Evolutionary conservation across 2,329 filamentous ascomycete species (phyloP).

Genomic region (Fusarium robinianum): DNA sequence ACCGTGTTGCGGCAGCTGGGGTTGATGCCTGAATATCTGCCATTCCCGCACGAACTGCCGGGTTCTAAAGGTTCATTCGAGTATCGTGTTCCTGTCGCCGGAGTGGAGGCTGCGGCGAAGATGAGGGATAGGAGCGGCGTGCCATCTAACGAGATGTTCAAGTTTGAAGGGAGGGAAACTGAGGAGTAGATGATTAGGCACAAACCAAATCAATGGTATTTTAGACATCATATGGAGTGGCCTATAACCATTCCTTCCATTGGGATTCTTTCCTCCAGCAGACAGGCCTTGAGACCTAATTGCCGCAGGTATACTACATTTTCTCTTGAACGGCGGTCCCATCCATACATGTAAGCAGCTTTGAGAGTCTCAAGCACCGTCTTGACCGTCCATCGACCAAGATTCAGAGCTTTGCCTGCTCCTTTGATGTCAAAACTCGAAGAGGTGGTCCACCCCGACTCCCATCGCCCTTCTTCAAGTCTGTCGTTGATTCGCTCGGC

Average conservation of each 20-base stretch:
- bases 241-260: too few species aligned
- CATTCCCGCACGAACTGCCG: slow-evolving; percentile 61
- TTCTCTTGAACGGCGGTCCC: too few species aligned
- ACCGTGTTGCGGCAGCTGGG: slow-evolving; percentile 65
- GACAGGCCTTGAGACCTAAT: too few species aligned
- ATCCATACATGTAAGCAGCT: too few species aligned
- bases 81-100: slow-evolving; percentile 41
- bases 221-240: too few species aligned
- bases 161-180: slow-evolving; percentile 27
- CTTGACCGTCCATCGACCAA: too few species aligned
- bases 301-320: too few species aligned
- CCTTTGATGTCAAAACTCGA: slow-evolving; percentile 27
- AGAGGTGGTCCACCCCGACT: slow-evolving; percentile 39
- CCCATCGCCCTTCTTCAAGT: slow-evolving; percentile 35
- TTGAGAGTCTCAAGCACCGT: too few species aligned
- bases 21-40: slow-evolving; percentile 61
- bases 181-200: too few species aligned
- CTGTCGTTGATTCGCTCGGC: background rate
- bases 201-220: too few species aligned
- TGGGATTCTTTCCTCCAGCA: too few species aligned
- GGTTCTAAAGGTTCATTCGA: slow-evolving; percentile 32
- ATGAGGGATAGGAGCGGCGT: slow-evolving; percentile 38
- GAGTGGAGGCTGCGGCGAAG: slow-evolving; percentile 40
- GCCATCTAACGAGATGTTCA: slow-evolving; percentile 42
- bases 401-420: slow-evolving; percentile 38